These are phyloP conservation scores for Camellia oleifera DNA, from an alignment of 179 eudicot species.

Conservation along the genomic window DNA sequence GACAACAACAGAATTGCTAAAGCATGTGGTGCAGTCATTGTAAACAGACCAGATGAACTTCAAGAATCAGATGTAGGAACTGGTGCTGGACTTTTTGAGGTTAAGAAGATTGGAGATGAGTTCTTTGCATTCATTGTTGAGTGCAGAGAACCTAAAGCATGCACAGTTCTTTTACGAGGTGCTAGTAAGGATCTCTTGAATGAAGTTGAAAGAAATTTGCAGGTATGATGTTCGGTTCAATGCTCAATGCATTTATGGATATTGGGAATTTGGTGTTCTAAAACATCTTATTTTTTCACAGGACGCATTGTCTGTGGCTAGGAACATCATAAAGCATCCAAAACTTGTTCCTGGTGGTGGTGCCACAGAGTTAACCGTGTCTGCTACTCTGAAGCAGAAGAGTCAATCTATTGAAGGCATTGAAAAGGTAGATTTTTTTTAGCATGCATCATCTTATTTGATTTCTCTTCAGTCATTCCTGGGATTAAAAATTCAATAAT, in stretches of 20 bases:
- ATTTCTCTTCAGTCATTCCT: too few relatives aligned
- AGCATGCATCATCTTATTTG: neutral
- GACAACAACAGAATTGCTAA: constrained; percentile 90
- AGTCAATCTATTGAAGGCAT: constrained; percentile 90
- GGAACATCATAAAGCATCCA: constrained; percentile 89
- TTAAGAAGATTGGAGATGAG: constrained; percentile 92
- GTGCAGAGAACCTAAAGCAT: constrained; percentile 94
- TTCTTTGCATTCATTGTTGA: constrained; percentile 86
- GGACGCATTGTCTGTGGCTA: constrained; percentile 94
- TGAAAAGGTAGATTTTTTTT: constrained; percentile 55
- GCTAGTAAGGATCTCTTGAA: constrained; percentile 93
- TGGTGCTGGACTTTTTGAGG: constrained; percentile 93
- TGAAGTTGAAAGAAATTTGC: constrained; percentile 92
- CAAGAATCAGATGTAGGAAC: constrained; percentile 96
- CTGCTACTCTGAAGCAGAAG: constrained; percentile 85
- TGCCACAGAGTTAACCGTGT: constrained; percentile 86
- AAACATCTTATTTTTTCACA: constrained; percentile 23
- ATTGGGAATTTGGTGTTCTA: constrained; percentile 6
- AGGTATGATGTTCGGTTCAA: constrained; percentile 36
- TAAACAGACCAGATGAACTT: constrained; percentile 88
- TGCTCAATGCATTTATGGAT: neutral
- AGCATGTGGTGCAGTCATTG: constrained; percentile 93
- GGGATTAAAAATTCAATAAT: neutral
- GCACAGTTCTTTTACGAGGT: constrained; percentile 82
- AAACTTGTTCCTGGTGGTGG: constrained; percentile 98